Percentiles rank a stretch among this genome's conserved stretches.
phyloP scores from a whole-genome alignment of 257 asterid genomes.

The Ilex aquifolium region DNA sequence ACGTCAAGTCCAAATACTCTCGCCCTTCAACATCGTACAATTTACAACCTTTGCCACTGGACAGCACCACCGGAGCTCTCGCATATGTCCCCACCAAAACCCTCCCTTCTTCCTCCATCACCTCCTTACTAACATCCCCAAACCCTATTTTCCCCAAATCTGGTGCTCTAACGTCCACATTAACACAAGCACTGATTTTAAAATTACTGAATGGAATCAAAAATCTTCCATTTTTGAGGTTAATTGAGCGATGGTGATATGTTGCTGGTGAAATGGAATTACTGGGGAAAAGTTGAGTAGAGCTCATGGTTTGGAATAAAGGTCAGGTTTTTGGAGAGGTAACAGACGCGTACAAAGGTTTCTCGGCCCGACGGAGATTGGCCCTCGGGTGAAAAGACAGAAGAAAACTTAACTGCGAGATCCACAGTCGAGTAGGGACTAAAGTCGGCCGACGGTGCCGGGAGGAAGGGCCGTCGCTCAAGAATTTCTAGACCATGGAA shows the following conservation, averaged over 20 bases:
- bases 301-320: too few relatives aligned
- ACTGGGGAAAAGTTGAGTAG: too few relatives aligned
- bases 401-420: too few relatives aligned
- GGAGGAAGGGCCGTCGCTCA: too few relatives aligned
- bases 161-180: conserved; percentile 37
- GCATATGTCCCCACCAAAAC: conserved; percentile 78
- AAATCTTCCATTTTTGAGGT: background rate
- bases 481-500: too few relatives aligned
- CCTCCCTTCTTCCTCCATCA: conserved; percentile 68
- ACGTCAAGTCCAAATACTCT: conserved; percentile 80
- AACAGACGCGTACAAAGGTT: too few relatives aligned
- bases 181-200: conserved; percentile 38
- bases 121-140: conserved; percentile 23
- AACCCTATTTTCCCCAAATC: conserved; percentile 16
- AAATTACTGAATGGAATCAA: conserved; percentile 3
- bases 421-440: too few relatives aligned
- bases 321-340: too few relatives aligned
- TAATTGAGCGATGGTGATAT: conserved; percentile 21
- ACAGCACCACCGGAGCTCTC: conserved; percentile 60
- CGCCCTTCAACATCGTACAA: conserved; percentile 76
- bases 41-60: conserved; percentile 75
- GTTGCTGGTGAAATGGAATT: too few relatives aligned
- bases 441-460: too few relatives aligned
- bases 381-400: too few relatives aligned
- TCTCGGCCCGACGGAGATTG: too few relatives aligned